phyloP scores from a whole-genome alignment of 2,329 filamentous ascomycete genomes.

The Microascus cirrosus region DNA sequence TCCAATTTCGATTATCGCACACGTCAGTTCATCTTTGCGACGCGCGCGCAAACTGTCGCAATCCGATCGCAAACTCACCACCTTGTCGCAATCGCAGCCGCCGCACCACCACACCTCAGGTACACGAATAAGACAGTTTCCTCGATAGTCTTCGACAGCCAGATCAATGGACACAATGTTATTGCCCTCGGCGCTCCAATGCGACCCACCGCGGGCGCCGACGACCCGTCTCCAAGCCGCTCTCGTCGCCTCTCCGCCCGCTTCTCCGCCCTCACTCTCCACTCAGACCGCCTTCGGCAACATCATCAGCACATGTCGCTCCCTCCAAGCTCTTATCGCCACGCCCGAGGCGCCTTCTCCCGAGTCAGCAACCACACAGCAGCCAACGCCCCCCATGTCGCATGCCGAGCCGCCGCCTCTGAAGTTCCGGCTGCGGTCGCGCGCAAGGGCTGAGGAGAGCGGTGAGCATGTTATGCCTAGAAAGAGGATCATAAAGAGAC shows the following conservation, averaged over 20 bases:
- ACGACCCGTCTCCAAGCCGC: constrained; percentile 29
- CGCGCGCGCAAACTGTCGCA: not conserved
- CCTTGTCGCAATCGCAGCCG: not conserved
- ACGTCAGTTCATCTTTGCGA: not conserved
- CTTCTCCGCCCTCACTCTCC: constrained; percentile 38
- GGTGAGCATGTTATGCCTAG: constrained; percentile 17
- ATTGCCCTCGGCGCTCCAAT: constrained; percentile 46
- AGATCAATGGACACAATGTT: constrained; percentile 31
- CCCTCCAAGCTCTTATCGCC: constrained; percentile 47
- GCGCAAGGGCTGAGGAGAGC: constrained; percentile 29
- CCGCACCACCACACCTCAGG: not conserved
- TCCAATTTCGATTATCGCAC: not conserved
- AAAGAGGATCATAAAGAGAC: constrained; percentile 14
- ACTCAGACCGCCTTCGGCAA: constrained; percentile 15
- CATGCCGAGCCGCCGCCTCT: constrained; percentile 37
- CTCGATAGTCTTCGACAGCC: not conserved
- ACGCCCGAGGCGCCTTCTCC: constrained; percentile 16
- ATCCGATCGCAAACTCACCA: not conserved
- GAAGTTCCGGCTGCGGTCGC: constrained; percentile 8
- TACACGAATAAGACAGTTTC: not conserved
- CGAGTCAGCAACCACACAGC: constrained; percentile 6
- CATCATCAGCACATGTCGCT: constrained; percentile 49
- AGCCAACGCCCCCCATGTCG: constrained; percentile 1
- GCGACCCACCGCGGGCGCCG: constrained; percentile 37
- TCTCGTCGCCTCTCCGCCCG: constrained; percentile 43